Evolutionary conservation across 768 basidiomycete genomes (phyloP).

Genomic region (Postia placenta): DNA sequence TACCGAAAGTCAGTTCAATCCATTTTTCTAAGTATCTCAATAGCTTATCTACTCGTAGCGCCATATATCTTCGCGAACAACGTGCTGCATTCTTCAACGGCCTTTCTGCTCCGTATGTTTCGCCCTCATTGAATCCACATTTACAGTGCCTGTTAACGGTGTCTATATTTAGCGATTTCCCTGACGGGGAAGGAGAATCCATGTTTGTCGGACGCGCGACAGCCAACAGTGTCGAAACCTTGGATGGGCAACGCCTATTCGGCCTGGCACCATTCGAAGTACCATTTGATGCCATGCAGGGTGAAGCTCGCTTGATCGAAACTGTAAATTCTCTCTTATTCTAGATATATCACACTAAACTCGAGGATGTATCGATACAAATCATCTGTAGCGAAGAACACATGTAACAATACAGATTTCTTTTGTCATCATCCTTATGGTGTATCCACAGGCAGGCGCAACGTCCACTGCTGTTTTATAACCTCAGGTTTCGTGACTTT

Average conservation of each 20-base stretch:
- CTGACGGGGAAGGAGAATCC: slow-evolving; percentile 37
- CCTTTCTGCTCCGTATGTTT: slow-evolving; percentile 45
- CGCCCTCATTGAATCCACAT: slow-evolving; percentile 11
- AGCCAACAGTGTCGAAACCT: slow-evolving; percentile 31
- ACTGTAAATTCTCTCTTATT: slow-evolving; percentile 22
- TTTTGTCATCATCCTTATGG: too few species aligned
- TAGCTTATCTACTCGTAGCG: slow-evolving; percentile 22
- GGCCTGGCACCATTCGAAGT: slow-evolving; percentile 36
- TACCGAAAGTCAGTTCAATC: slow-evolving; percentile 31
- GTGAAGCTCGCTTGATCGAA: slow-evolving; percentile 17
- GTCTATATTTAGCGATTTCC: slow-evolving; percentile 43
- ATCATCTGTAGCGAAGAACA: background rate
- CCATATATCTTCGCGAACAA: slow-evolving; percentile 56
- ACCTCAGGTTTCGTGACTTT: slow-evolving; percentile 24
- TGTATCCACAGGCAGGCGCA: slow-evolving; percentile 10
- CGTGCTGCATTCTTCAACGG: slow-evolving; percentile 53
- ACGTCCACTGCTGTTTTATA: slow-evolving; percentile 18
- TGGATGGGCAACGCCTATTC: slow-evolving; percentile 32
- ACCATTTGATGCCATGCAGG: slow-evolving; percentile 2
- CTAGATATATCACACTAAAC: background rate
- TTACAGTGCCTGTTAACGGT: slow-evolving; percentile 22
- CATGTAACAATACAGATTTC: background rate
- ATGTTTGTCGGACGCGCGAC: slow-evolving; percentile 30
- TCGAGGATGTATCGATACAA: background rate
- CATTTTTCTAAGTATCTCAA: background rate